phyloP scores from a whole-genome alignment of 2,329 filamentous ascomycete genomes.

The Exutisphaerella laricina region DNA sequence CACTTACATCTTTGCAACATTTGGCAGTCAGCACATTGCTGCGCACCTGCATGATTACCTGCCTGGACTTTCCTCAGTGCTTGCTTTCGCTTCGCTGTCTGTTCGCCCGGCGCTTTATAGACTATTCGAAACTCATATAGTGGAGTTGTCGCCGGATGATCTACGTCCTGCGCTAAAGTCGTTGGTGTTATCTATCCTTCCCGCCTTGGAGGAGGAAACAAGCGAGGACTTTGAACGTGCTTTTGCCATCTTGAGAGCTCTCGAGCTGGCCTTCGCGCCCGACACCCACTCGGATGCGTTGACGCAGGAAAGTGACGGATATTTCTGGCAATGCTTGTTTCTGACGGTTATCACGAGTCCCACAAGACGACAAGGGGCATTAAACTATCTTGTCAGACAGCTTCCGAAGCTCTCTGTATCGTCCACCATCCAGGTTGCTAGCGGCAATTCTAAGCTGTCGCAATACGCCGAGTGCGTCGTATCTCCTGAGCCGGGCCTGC shows the following conservation, averaged over 20 bases:
- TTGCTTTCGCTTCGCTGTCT: conserved; percentile 91
- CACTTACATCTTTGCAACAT: conserved; percentile 76
- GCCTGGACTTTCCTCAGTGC: conserved; percentile 78
- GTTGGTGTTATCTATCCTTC: conserved; percentile 79
- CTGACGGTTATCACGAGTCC: conserved; percentile 86
- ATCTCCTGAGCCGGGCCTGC: conserved; percentile 81
- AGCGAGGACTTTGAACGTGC: conserved; percentile 95
- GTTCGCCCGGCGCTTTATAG: conserved; percentile 81
- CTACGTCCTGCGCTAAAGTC: conserved; percentile 86
- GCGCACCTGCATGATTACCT: conserved; percentile 81
- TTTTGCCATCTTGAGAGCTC: conserved; percentile 67
- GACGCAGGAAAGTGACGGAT: conserved; percentile 55
- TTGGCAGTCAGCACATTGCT: conserved; percentile 61
- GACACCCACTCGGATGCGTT: conserved; percentile 54
- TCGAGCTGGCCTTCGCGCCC: conserved; percentile 61
- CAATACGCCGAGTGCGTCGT: conserved; percentile 56
- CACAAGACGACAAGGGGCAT: conserved; percentile 73
- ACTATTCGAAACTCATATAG: conserved; percentile 73
- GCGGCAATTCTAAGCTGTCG: conserved; percentile 7
- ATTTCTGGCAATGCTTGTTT: conserved; percentile 99
- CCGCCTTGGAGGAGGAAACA: conserved; percentile 90
- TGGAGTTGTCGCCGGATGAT: conserved; percentile 63
- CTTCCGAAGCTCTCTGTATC: conserved; percentile 63
- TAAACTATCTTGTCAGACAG: conserved; percentile 76
- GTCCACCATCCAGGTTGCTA: not conserved